Evolutionary conservation across 176 grass and related monocot species (phyloP).

Genomic region (Hordeum vulgare): DNA sequence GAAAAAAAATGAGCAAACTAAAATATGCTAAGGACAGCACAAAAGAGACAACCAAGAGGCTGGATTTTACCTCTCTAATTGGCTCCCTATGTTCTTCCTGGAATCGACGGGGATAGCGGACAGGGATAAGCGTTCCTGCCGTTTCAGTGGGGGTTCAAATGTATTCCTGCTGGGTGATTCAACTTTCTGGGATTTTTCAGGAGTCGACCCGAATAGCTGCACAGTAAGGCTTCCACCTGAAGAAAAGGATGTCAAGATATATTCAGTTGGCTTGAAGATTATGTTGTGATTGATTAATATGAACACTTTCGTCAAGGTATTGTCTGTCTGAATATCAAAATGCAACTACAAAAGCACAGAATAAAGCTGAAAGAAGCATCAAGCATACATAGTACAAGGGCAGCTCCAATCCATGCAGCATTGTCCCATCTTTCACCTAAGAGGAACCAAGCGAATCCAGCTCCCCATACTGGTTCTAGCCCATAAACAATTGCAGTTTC

Average conservation of each 20-base stretch:
- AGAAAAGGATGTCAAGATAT: background rate
- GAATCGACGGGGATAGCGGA: constrained; percentile 63
- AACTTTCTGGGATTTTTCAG: constrained; percentile 41
- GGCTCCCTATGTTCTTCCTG: constrained; percentile 49
- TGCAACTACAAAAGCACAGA: background rate
- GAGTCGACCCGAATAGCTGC: constrained; percentile 63
- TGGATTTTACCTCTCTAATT: constrained; percentile 59
- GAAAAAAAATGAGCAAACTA: background rate
- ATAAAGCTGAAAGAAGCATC: background rate
- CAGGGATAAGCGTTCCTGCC: constrained; percentile 51
- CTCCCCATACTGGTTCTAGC: constrained; percentile 87
- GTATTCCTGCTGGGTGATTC: background rate
- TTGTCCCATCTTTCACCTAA: constrained; percentile 92
- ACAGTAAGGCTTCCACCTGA: constrained; percentile 80
- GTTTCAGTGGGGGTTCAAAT: constrained; percentile 35
- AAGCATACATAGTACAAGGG: constrained; percentile 79
- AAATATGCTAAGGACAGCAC: background rate
- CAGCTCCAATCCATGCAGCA: constrained; percentile 74
- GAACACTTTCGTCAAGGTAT: background rate
- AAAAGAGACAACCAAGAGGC: constrained; percentile 1
- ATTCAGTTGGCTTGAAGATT: background rate
- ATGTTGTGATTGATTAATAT: no score
- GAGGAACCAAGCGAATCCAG: constrained; percentile 82
- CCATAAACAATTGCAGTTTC: constrained; percentile 79
- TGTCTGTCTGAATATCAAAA: background rate